Evolutionary conservation across 768 basidiomycete genomes (phyloP).

Genomic region (Tricholoma flavovirens): DNA sequence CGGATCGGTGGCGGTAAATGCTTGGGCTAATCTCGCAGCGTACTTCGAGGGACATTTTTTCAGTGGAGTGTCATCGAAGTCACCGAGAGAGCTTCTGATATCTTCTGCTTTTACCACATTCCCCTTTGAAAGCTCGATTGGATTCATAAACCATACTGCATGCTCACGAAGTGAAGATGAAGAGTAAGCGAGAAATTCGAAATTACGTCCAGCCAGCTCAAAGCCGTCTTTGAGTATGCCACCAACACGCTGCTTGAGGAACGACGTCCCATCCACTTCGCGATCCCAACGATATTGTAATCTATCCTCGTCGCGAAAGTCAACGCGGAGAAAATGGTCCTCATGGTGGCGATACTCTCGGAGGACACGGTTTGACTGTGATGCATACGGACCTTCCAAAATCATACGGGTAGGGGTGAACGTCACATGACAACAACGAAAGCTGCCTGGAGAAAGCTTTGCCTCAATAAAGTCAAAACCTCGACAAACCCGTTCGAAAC

Average conservation of each 20-base stretch:
- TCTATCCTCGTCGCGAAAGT: constrained; percentile 80
- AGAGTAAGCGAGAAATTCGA: constrained; percentile 82
- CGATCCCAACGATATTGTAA: constrained; percentile 69
- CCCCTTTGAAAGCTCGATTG: constrained; percentile 45
- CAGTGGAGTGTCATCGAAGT: constrained; percentile 49
- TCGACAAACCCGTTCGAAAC: constrained; percentile 34
- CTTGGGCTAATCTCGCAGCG: constrained; percentile 79
- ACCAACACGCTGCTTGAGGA: constrained; percentile 57
- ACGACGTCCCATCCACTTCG: constrained; percentile 51
- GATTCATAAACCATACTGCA: constrained; percentile 75
- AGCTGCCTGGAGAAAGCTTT: constrained; percentile 31
- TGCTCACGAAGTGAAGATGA: constrained; percentile 73
- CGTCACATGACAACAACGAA: constrained; percentile 70
- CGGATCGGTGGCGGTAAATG: constrained; percentile 77
- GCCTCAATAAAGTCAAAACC: constrained; percentile 21
- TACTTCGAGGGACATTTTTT: constrained; percentile 66
- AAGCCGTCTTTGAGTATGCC: constrained; percentile 58
- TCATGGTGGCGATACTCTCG: constrained; percentile 55
- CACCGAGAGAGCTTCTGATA: constrained; percentile 62
- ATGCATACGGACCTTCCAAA: constrained; percentile 70
- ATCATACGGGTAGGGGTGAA: constrained; percentile 71
- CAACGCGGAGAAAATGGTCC: constrained; percentile 74
- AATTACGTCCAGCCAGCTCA: constrained; percentile 59
- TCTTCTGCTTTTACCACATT: constrained; percentile 45
- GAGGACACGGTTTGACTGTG: constrained; percentile 78